Evolutionary conservation across 78 protist genomes (phyloP), one percentile per base, ranked within the genome.

Genomic region (Dictyostelium citrinum): DNA sequence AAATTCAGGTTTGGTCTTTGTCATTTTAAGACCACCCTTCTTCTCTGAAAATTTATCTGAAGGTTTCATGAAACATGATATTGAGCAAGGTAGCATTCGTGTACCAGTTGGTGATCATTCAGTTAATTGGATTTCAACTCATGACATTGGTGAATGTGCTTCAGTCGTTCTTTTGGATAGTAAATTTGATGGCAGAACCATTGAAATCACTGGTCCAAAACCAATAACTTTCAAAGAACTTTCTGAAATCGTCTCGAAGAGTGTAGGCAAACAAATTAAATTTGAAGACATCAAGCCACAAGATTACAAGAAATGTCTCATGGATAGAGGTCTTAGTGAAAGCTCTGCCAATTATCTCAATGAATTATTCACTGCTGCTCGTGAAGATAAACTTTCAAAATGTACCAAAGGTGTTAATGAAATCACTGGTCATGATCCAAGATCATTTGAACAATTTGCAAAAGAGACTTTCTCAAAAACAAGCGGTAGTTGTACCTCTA

Each of bases 361-460:
- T 9, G 78, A 39, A 16, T 51, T 81, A 35, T 81, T 39, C 35
- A 7, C 22, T 2, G 27, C 77, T 1, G 60, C 45, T 70, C 39
- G 31, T 35, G 72, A 55, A 14, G 88, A 81, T 33, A 81, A 81
- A 35, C 11, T 35, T 7, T n/a, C 31, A n/a, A 16, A 27, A 17
- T 74, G 68, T 20, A 35, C 74, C 0, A 81, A 31, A 43, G 77
- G 88, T 81, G 88, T 81, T 14, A 11, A 61, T 7, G 49, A 81
- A 81, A 58, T 81, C 7, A 81, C 88, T 24, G 85, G 85, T 33
- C 85, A 81, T 17, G 55, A 81, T 27, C 85, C 85, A 49, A 58
- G 22, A 10, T 12, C 85, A 0, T 81, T 81, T 81, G 85, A 81
- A 22, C 24, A 22, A 16, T 81, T 81, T n/a, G 55, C 61, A 2